These are phyloP conservation scores for Aspergillus aculeatus DNA, from an alignment of 2,329 filamentous ascomycete genomes.

Conservation along the genomic window DNA sequence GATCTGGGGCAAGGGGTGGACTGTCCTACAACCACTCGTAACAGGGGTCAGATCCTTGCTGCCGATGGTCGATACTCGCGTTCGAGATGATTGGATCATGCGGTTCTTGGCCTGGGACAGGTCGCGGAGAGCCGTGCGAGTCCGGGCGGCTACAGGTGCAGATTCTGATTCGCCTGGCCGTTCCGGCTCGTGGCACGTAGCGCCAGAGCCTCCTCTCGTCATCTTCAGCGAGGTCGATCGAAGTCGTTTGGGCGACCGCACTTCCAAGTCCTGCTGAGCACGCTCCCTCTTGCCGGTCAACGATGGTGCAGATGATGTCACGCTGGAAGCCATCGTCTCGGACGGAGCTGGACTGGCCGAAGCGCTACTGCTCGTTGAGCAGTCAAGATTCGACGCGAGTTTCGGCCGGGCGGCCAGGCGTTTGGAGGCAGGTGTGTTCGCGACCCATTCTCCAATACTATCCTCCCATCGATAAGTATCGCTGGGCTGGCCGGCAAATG, in stretches of 20 bases:
- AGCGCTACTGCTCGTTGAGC: slow-evolving; percentile 27
- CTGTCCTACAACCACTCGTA: too few relatives aligned
- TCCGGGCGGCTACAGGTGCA: slow-evolving; percentile 21
- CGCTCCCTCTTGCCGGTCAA: slow-evolving; percentile 22
- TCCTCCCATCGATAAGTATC: slow-evolving; percentile 54
- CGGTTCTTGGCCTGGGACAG: slow-evolving; percentile 16
- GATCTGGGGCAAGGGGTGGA: slow-evolving; percentile 11
- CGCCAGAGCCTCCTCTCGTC: slow-evolving; percentile 7
- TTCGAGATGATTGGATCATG: background rate
- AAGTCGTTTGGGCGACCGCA: slow-evolving; percentile 26
- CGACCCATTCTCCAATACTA: slow-evolving; percentile 58
- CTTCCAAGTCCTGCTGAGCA: slow-evolving; percentile 13
- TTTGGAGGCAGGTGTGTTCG: slow-evolving; percentile 44
- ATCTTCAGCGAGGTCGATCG: slow-evolving; percentile 17
- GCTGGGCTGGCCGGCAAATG: slow-evolving; percentile 16
- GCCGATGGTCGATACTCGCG: background rate
- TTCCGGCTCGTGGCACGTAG: background rate
- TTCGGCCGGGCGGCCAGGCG: slow-evolving; percentile 17
- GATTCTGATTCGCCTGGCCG: slow-evolving; percentile 10
- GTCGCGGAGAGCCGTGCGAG: slow-evolving; percentile 19
- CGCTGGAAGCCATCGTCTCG: slow-evolving; percentile 25
- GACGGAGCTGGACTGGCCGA: slow-evolving; percentile 22
- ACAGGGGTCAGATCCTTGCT: background rate
- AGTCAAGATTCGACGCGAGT: slow-evolving; percentile 13
- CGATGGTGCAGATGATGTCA: slow-evolving; percentile 33